Percentiles rank a stretch among this genome's conserved stretches.
phyloP scores from a whole-genome alignment of 257 asterid genomes.

The Gentiana macrophylla region DNA sequence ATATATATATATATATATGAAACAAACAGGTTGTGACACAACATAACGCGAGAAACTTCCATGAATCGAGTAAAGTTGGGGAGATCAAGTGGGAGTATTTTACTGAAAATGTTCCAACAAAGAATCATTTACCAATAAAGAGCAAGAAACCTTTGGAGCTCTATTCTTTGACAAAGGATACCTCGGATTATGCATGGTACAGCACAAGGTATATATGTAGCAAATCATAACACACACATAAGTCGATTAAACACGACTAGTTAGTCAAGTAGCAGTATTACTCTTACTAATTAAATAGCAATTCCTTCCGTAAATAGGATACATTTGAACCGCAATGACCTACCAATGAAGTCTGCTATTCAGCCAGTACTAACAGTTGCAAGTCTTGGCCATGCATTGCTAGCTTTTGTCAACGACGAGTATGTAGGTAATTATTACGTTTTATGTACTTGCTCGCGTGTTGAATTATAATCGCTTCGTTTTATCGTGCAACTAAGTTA shows the following conservation, averaged over 20 bases:
- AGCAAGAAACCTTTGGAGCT: constrained; percentile 49
- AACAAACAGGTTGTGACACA: constrained; percentile 53
- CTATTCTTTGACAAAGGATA: constrained; percentile 49
- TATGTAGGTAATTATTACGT: constrained; percentile 40
- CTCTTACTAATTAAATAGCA: too few species aligned
- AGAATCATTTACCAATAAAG: constrained; percentile 25
- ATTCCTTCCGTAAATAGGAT: constrained; percentile 26
- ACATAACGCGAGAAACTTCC: constrained; percentile 67
- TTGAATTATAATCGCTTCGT: too few species aligned
- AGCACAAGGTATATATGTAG: constrained; percentile 44
- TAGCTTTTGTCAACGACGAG: constrained; percentile 67
- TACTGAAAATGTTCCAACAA: constrained; percentile 43
- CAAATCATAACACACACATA: too few species aligned
- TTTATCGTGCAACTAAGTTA: neutral
- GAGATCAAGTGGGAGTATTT: constrained; percentile 54
- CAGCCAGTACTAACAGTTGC: constrained; percentile 60
- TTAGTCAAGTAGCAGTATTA: too few species aligned
- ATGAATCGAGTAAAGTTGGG: constrained; percentile 25
- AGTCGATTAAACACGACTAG: too few species aligned
- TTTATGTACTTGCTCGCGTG: neutral
- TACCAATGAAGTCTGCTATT: constrained; percentile 69
- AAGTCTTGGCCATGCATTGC: constrained; percentile 83
- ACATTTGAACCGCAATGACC: constrained; percentile 37
- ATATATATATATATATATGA: too few species aligned
- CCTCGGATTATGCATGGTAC: constrained; percentile 88